phyloP scores from a whole-genome alignment of 192 early-diverging fungal genomes.

The Coemansia guatemalensis region DNA sequence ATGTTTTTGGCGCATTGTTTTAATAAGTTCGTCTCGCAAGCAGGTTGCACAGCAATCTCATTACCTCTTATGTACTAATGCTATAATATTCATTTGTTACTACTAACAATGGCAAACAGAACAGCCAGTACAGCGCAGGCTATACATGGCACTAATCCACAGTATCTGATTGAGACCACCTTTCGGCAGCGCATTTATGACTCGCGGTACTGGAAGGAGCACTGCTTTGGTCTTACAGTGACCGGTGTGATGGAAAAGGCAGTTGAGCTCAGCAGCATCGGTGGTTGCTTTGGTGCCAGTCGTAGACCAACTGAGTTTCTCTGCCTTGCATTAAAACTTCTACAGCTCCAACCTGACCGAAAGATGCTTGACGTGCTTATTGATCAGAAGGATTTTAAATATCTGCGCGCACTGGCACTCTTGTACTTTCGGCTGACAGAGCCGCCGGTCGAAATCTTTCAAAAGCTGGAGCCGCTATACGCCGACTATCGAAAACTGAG shows the following conservation, averaged over 20 bases:
- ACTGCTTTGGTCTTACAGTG: slow-evolving; percentile 91
- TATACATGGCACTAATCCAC: slow-evolving; percentile 90
- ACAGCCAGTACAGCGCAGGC: slow-evolving; percentile 66
- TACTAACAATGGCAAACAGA: slow-evolving; percentile 60
- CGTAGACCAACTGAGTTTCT: slow-evolving; percentile 90
- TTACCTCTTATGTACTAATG: too few relatives aligned
- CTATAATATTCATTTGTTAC: too few relatives aligned
- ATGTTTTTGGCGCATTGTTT: too few relatives aligned
- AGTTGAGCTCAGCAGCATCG: slow-evolving; percentile 67
- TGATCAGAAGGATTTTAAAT: slow-evolving; percentile 83
- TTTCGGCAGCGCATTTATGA: slow-evolving; percentile 88
- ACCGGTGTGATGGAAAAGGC: slow-evolving; percentile 91
- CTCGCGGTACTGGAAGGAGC: slow-evolving; percentile 95
- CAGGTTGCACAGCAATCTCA: too few relatives aligned
- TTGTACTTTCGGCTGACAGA: slow-evolving; percentile 85
- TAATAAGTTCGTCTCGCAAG: too few relatives aligned
- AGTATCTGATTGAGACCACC: slow-evolving; percentile 94
- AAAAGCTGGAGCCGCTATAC: slow-evolving; percentile 80
- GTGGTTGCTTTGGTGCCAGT: slow-evolving; percentile 76
- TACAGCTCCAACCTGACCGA: slow-evolving; percentile 90
- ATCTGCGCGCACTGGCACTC: slow-evolving; percentile 84
- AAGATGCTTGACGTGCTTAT: slow-evolving; percentile 85
- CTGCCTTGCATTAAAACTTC: slow-evolving; percentile 82
- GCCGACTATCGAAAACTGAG: slow-evolving; percentile 87
- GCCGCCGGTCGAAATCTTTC: slow-evolving; percentile 76